Base-by-base conservation (phyloP, 2,329 filamentous ascomycete species). In the Fusarium nygamai region DNA sequence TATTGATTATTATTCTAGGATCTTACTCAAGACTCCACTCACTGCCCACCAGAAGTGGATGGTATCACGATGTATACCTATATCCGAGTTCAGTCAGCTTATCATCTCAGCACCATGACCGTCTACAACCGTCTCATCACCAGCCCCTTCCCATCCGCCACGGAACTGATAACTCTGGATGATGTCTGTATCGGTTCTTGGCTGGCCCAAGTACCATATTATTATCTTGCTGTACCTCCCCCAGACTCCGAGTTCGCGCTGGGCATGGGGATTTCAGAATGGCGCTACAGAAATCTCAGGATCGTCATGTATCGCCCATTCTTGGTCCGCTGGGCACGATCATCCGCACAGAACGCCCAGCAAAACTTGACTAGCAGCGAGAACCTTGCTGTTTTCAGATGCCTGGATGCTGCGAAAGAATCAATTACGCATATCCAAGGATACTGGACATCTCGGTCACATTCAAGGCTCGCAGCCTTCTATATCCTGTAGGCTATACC, bases 81-180 rank as follows among this genome's bases (percentile, higher is more conserved):
- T 6, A 34, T 73, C 27, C 60, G 70, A 9, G 70, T 73, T 17
- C 70, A 73, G 16, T 69, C 69, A 14, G 64, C 70, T 10, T 73
- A 72, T 10, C 70, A 73, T 29, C 69, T 73, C 31, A 69, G 56
- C 38, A 73, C 70, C 39, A 73, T 72, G 70, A 58, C 69, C 1
- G 39, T 73, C 9, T 73, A 73, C 16, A 72, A 72, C 22, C 69
- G 70, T 19, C 64, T 73, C 14, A 73, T 73, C n/a, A 72, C 70
- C 20, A 72, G 64, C 13, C 70, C 70, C 12, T 73, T 72, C 46
- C 70, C 70, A 2, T 65, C 70, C 5, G 70, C 70, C 5, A 72
- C 69, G 5, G 70, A 73, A 6, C n/a, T 73, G 1, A 65, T 73
- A 5, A 68, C 64, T 14, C 51, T 73, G 4, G 70, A 73, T 3